Evolutionary conservation across 768 basidiomycete species (phyloP), one percentile per base, ranked within the genome.

Genomic region (Russula ochroleuca): DNA sequence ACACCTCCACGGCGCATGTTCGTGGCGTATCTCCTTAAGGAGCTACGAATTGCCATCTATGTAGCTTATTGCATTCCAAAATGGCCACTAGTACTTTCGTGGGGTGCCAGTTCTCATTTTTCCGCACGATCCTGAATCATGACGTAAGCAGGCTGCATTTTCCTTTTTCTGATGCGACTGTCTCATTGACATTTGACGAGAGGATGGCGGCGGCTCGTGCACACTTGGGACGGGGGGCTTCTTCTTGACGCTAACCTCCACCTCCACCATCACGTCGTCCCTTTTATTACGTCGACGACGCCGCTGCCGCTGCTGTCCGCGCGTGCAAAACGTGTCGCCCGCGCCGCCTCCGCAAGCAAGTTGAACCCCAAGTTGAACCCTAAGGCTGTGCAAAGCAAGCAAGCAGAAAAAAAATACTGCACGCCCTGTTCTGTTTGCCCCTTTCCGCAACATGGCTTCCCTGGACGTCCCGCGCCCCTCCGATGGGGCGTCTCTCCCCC

Each of bases 151-250:
- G n/a, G 21, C 28, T 31, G 40, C 10, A 19, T 61, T 61, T 65
- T 50, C 53, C 59, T 60, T 61, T 64, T 64, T 55, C 19, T 60
- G 63, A 64, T 56, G n/a, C 38, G 63, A 40, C 45, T 37, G 64
- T 59, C 41, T 38, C 50, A 23, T 43, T 45, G 41, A 48, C 2
- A n/a, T 5, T n/a, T 19, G 19, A 47, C 45, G 45, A 47, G 45
- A 21, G 21, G 5, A 21, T 21, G 45, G 63, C 37, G n/a, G n/a
- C n/a, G 41, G 45, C 51, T 9, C 45, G 47, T 47, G 52, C 19
- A 31, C 33, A 40, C 31, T 51, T 11, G 21, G 45, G n/a, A 21
- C 45, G 45, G n/a, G 10, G n/a, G n/a, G n/a, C n/a, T n/a, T n/a
- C 43, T 25, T 38, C 17, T 40, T 58, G 19, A 52, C 62, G 28